Conservation (phyloP, 441 rosid genomes). For the California macrophylla region DNA sequence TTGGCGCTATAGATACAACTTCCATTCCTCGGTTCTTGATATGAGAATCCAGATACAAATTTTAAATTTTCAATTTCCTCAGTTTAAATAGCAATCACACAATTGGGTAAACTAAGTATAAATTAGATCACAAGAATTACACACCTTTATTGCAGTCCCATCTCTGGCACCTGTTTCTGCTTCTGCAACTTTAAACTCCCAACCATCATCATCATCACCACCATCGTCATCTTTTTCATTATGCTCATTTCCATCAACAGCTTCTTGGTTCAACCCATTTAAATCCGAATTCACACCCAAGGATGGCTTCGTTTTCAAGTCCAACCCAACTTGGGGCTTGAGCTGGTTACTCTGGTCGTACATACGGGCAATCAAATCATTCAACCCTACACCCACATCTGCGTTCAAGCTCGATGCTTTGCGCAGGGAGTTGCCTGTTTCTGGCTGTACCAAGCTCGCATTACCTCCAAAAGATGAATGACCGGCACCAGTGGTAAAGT, state of each 20-base stretch:
- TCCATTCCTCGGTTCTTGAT: background rate
- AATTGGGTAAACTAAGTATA: background rate
- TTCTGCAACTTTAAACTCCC: conserved; percentile 50
- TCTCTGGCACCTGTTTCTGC: conserved; percentile 18
- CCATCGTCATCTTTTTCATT: conserved; percentile 16
- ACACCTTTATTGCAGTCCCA: conserved; percentile 13
- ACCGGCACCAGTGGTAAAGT: background rate
- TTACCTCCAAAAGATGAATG: no score
- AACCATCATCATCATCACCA: conserved; percentile 29
- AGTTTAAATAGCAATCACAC: background rate
- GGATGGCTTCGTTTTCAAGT: conserved; percentile 6
- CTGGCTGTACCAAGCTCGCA: no score
- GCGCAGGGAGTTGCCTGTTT: background rate
- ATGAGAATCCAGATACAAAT: background rate
- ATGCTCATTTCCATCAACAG: conserved; percentile 16
- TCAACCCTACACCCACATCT: conserved; percentile 3
- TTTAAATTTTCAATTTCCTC: background rate
- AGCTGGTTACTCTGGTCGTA: conserved; percentile 2
- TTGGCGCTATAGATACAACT: background rate
- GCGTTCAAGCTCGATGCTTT: conserved; percentile 3
- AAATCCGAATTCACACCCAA: conserved; percentile 19
- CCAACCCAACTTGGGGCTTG: conserved; percentile 11
- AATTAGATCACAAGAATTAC: background rate
- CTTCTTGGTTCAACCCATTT: conserved; percentile 11
- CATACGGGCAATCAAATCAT: background rate